phyloP scores from a whole-genome alignment of 2,329 filamentous ascomycete genomes.

The Aspergillus pseudoterreus region DNA sequence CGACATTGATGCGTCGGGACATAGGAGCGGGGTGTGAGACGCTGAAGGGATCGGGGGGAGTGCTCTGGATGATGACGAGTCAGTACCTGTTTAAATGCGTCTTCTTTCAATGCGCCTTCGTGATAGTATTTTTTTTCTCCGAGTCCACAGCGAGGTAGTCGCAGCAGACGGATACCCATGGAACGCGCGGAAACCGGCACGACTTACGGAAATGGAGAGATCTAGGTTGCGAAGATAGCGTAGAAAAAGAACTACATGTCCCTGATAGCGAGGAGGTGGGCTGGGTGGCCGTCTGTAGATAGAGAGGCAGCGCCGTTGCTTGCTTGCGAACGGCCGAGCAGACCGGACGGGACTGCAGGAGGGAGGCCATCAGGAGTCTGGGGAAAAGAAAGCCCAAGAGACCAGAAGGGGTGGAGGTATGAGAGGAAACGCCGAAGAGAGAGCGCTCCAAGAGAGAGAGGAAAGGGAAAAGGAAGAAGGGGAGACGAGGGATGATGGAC shows the following conservation, averaged over 20 bases:
- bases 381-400: background rate
- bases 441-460: background rate
- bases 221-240: constrained; percentile 26
- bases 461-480: constrained; percentile 1
- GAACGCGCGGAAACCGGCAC: constrained; percentile 7
- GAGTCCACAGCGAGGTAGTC: background rate
- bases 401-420: background rate
- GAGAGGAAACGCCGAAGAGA: background rate
- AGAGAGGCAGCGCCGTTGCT: constrained; percentile 26
- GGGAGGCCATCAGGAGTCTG: constrained; percentile 29
- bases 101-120: background rate
- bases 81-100: background rate
- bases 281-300: constrained; percentile 21
- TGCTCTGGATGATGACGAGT: constrained; percentile 19
- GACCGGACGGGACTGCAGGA: constrained; percentile 28
- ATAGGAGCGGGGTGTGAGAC: constrained; percentile 12
- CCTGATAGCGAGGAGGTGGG: constrained; percentile 27
- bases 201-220: constrained; percentile 29
- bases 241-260: constrained; percentile 28
- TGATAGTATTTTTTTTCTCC: background rate
- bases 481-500: constrained; percentile 3
- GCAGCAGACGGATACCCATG: background rate
- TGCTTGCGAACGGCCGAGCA: constrained; percentile 34
- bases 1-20: constrained; percentile 28
- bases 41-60: constrained; percentile 19